Evolutionary conservation across 2,329 filamentous ascomycete species (phyloP).

Genomic region (Tolypocladium pustulatum): DNA sequence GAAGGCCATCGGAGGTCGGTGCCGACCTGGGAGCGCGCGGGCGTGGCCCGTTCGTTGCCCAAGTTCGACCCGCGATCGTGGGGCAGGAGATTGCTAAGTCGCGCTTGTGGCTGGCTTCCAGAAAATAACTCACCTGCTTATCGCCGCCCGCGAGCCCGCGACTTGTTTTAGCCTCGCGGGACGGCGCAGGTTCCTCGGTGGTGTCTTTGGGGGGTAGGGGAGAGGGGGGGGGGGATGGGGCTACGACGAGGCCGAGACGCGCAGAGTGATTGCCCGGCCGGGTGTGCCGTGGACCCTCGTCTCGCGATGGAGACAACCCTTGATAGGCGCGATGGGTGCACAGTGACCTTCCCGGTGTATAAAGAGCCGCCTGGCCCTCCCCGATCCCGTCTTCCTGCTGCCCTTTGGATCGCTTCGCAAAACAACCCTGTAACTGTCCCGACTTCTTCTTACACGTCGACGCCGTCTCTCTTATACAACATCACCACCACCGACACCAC

Average conservation of each 20-base stretch:
- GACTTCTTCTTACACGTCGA: not conserved
- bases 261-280: not conserved
- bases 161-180: not conserved
- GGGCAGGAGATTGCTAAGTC: not conserved
- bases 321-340: not conserved
- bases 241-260: not conserved
- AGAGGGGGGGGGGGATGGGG: not conserved
- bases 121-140: not conserved
- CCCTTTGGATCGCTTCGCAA: not conserved
- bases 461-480: not conserved
- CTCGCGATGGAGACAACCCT: not conserved
- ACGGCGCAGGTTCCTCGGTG: not conserved
- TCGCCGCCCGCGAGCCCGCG: too few relatives aligned
- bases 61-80: not conserved
- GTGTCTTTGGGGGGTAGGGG: not conserved
- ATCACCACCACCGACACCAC: not conserved
- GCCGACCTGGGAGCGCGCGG: not conserved
- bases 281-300: not conserved
- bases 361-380: not conserved
- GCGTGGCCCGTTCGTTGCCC: not conserved
- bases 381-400: not conserved
- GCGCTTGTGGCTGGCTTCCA: not conserved
- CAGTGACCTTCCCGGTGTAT: not conserved
- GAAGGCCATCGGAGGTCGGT: not conserved
- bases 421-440: not conserved